phyloP scores from a whole-genome alignment of 306 rosid species.

The Rubus parviflorus region DNA sequence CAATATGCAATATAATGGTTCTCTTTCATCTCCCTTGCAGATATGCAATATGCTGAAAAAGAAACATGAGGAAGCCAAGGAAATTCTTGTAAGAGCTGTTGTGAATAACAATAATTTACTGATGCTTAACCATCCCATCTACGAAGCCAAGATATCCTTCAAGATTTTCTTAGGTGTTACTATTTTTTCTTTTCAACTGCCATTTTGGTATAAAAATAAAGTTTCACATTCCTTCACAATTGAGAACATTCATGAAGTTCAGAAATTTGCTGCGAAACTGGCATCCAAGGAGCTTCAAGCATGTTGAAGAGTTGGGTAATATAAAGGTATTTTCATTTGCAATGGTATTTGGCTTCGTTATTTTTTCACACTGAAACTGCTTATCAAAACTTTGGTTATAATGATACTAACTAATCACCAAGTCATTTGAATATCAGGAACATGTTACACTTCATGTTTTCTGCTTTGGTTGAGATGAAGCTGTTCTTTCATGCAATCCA shows the following conservation, averaged over 20 bases:
- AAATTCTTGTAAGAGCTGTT: constrained; percentile 67
- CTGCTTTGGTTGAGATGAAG: neutral
- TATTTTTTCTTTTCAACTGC: constrained; percentile 10
- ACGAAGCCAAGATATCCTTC: constrained; percentile 84
- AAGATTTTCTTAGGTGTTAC: constrained; percentile 10
- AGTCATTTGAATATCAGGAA: neutral
- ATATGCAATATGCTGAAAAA: constrained; percentile 82
- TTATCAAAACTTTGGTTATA: neutral
- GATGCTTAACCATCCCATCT: constrained; percentile 91
- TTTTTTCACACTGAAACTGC: neutral
- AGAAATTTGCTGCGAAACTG: constrained; percentile 65
- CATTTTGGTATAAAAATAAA: constrained; percentile 4
- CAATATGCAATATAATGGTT: neutral
- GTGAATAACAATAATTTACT: constrained; percentile 74
- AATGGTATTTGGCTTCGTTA: neutral
- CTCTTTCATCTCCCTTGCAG: constrained; percentile 40
- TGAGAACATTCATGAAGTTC: constrained; percentile 64
- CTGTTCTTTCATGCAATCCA: neutral
- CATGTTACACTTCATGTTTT: neutral
- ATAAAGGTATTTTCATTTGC: constrained; percentile 33
- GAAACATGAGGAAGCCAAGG: constrained; percentile 87
- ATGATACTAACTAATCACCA: neutral
- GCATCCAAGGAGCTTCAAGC: constrained; percentile 53
- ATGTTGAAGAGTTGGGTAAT: constrained; percentile 32
- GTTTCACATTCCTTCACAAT: constrained; percentile 45